Conservation (phyloP, 805 yeast species). For the Ascoidea asiatica region DNA sequence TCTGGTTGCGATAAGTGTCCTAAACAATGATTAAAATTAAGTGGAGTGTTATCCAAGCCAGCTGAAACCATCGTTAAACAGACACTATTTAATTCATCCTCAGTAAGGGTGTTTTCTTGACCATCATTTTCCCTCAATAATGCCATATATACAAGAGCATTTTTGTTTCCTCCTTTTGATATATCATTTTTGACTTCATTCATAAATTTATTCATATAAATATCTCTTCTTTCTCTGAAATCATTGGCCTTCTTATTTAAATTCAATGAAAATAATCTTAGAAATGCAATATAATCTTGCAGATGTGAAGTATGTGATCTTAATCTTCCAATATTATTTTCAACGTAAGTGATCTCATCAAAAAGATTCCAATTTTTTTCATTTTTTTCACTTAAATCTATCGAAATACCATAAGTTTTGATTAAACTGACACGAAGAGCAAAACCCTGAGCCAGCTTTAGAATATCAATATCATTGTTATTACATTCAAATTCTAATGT, state of each 20-base stretch:
- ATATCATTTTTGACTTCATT: slow-evolving; percentile 18
- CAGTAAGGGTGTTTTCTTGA: slow-evolving; percentile 15
- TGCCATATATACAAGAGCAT: slow-evolving; percentile 1
- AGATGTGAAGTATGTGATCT: slow-evolving; percentile 44
- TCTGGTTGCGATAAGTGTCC: slow-evolving; percentile 40
- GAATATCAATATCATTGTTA: slow-evolving; percentile 24
- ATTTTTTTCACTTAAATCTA: slow-evolving; percentile 24
- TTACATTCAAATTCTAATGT: slow-evolving; percentile 8
- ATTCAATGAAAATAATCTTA: slow-evolving; percentile 20
- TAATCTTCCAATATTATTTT: slow-evolving; percentile 38
- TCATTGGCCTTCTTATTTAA: slow-evolving; percentile 15
- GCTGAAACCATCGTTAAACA: slow-evolving; percentile 72
- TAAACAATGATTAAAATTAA: slow-evolving; percentile 45
- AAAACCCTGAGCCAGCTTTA: slow-evolving; percentile 32
- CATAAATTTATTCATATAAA: slow-evolving; percentile 29
- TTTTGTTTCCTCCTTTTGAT: slow-evolving; percentile 14
- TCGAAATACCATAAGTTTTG: slow-evolving; percentile 36
- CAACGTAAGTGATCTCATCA: slow-evolving; percentile 40
- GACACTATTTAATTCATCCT: slow-evolving; percentile 37
- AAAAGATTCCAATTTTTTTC: slow-evolving; percentile 23
- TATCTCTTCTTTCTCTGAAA: slow-evolving; percentile 29
- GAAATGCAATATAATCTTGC: slow-evolving; percentile 38
- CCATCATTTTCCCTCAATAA: slow-evolving; percentile 2
- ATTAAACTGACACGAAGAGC: slow-evolving; percentile 35
- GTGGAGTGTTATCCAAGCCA: slow-evolving; percentile 60